Conservation (phyloP, 2,329 filamentous ascomycete genomes). For the Xylaria sp. region DNA sequence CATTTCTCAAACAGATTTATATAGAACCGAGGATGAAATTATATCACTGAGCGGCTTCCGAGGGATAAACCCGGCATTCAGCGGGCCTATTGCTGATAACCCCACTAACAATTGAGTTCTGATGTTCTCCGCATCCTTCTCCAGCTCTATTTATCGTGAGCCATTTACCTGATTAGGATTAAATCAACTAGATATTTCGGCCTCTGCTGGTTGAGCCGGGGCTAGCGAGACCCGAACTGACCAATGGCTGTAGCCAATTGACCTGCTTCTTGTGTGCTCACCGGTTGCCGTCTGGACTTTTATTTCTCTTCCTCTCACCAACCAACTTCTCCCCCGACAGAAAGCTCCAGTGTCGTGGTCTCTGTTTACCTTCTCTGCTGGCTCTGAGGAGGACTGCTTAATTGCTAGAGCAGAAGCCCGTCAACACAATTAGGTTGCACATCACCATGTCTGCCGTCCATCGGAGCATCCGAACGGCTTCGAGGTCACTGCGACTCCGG, state of each 20-base stretch:
- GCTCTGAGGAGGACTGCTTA: conserved; percentile 1
- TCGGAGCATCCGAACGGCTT: conserved; percentile 64
- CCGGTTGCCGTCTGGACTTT: not conserved
- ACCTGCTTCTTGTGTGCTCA: not conserved
- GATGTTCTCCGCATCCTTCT: conserved; percentile 4
- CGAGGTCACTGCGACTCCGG: conserved; percentile 63
- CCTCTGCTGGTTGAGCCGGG: not conserved
- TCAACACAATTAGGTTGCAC: not conserved
- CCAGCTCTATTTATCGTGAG: conserved; percentile 10
- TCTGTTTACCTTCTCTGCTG: conserved; percentile 6
- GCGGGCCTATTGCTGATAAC: not conserved
- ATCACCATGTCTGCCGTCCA: conserved; percentile 63
- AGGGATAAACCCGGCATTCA: conserved; percentile 34
- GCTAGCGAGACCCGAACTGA: conserved; percentile 22
- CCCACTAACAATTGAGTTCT: not conserved
- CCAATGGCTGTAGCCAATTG: conserved; percentile 33
- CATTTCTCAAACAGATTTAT: not conserved
- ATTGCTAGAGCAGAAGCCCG: not conserved
- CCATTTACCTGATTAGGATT: not conserved
- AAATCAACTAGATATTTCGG: not conserved
- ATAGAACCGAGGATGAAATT: conserved; percentile 1
- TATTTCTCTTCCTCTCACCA: not conserved
- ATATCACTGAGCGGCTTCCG: conserved; percentile 27
- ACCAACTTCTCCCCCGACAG: not conserved
- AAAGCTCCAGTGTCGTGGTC: not conserved